Conservation (phyloP, 371 early-diverging fungal species). For the Zychaea mexicana region DNA sequence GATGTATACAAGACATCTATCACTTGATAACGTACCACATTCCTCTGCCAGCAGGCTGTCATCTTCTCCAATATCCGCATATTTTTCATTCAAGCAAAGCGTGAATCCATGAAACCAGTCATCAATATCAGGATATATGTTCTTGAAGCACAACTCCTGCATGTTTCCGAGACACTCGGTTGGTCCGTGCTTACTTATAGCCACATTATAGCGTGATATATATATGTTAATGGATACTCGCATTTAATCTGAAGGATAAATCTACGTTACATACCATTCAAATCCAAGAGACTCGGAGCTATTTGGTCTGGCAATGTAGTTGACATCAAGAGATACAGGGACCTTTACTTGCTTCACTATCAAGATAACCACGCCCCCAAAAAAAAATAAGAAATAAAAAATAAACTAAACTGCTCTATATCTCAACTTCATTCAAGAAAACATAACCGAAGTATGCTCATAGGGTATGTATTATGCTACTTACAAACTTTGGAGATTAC, state of each 20-base stretch:
- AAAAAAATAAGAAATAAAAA: too few species aligned
- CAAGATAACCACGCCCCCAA: neutral
- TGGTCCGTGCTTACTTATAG: slow-evolving; percentile 44
- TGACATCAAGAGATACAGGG: slow-evolving; percentile 26
- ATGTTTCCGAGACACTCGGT: slow-evolving; percentile 52
- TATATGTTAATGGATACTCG: neutral
- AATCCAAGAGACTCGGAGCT: slow-evolving; percentile 13
- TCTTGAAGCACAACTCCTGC: slow-evolving; percentile 51
- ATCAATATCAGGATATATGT: slow-evolving; percentile 29
- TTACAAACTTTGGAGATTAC: slow-evolving; percentile 45
- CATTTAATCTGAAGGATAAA: too few species aligned
- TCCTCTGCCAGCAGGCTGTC: slow-evolving; percentile 8
- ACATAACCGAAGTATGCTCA: neutral
- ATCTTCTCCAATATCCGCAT: slow-evolving; percentile 19
- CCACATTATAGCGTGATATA: neutral
- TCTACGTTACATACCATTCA: too few species aligned
- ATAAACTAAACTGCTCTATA: too few species aligned
- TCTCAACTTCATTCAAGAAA: too few species aligned
- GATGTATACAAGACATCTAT: too few species aligned
- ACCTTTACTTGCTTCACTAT: slow-evolving; percentile 17
- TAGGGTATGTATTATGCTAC: too few species aligned
- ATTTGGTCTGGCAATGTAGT: slow-evolving; percentile 26
- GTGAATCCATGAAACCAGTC: slow-evolving; percentile 39
- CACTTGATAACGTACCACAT: slow-evolving; percentile 18
- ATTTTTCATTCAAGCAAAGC: slow-evolving; percentile 27